Percentiles rank a stretch among this genome's conserved stretches.
These are phyloP conservation scores for Globisporangium barbulae DNA, from an alignment of 352 stramenopile genomes.

Conservation along the genomic window DNA sequence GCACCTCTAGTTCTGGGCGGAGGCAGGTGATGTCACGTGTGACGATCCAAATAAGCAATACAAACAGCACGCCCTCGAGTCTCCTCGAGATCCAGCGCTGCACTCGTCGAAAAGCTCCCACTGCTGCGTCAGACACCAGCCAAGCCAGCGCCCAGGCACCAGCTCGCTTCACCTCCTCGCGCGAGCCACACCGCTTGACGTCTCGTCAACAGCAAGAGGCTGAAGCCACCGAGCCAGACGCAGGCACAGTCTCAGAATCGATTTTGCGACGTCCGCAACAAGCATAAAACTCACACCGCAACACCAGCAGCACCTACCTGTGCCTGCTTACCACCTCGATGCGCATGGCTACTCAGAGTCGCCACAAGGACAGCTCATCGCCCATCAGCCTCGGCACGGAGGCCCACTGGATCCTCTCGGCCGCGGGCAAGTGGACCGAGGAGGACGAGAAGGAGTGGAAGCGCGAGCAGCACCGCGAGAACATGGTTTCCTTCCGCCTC, in stretches of 20 bases:
- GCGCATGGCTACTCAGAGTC: constrained; percentile 17
- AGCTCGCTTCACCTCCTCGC: not conserved
- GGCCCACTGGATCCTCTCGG: constrained; percentile 43
- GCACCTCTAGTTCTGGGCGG: not conserved
- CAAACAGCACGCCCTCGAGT: not conserved
- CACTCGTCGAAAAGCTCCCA: not conserved
- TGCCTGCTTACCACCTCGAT: not conserved
- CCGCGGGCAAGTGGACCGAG: constrained; percentile 38
- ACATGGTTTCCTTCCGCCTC: constrained; percentile 48
- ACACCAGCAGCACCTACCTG: not conserved
- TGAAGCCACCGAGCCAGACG: not conserved
- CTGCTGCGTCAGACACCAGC: not conserved
- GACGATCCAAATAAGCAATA: not conserved
- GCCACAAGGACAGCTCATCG: constrained; percentile 11
- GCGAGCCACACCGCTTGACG: not conserved
- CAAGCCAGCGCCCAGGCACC: not conserved
- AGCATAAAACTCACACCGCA: not conserved
- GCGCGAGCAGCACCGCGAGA: constrained; percentile 43
- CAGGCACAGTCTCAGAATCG: constrained; percentile 3
- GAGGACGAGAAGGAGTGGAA: constrained; percentile 52
- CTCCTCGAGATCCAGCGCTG: not conserved
- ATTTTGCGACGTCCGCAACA: constrained; percentile 7
- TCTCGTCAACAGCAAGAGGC: not conserved
- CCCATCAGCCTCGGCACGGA: constrained; percentile 28
- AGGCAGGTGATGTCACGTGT: not conserved